phyloP scores from a whole-genome alignment of 148 eudicot genomes.

The Linanthus parryae region DNA sequence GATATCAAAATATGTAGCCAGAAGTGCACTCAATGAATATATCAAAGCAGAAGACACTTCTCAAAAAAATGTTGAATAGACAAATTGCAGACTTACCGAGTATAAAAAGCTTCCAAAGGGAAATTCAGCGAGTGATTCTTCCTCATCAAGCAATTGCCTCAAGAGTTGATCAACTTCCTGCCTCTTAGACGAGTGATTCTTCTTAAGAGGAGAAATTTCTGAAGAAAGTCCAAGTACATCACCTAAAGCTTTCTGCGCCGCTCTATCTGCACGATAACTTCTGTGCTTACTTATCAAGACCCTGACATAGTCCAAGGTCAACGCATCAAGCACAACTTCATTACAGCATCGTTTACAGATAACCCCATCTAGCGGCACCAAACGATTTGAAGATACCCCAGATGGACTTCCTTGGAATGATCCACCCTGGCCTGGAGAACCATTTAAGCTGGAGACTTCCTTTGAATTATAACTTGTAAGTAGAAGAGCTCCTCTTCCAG shows the following conservation, averaged over 20 bases:
- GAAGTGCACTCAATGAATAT: no score
- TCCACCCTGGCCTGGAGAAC: constrained; percentile 49
- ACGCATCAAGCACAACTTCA: constrained; percentile 75
- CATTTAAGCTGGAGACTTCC: constrained; percentile 43
- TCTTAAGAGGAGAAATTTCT: constrained; percentile 27
- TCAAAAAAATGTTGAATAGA: no score
- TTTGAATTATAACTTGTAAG: constrained; percentile 42
- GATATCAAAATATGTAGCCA: no score
- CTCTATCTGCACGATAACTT: constrained; percentile 48
- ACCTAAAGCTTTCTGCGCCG: constrained; percentile 60
- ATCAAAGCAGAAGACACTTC: no score
- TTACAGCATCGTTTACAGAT: constrained; percentile 82
- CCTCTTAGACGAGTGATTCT: constrained; percentile 26
- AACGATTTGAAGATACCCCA: constrained; percentile 49
- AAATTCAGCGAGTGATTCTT: constrained; percentile 90
- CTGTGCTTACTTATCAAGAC: constrained; percentile 67
- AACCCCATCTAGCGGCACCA: constrained; percentile 46
- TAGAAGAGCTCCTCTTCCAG: constrained; percentile 87
- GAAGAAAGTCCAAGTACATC: constrained; percentile 57
- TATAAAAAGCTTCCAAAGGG: constrained; percentile 81
- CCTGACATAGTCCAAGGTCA: constrained; percentile 76
- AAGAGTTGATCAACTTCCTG: constrained; percentile 20
- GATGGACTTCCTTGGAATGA: constrained; percentile 40
- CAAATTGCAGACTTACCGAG: constrained; percentile 61
- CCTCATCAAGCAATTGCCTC: constrained; percentile 53